These are phyloP conservation scores for Emericellopsis cladophorae DNA, from an alignment of 2,329 filamentous ascomycete species.

Conservation along the genomic window DNA sequence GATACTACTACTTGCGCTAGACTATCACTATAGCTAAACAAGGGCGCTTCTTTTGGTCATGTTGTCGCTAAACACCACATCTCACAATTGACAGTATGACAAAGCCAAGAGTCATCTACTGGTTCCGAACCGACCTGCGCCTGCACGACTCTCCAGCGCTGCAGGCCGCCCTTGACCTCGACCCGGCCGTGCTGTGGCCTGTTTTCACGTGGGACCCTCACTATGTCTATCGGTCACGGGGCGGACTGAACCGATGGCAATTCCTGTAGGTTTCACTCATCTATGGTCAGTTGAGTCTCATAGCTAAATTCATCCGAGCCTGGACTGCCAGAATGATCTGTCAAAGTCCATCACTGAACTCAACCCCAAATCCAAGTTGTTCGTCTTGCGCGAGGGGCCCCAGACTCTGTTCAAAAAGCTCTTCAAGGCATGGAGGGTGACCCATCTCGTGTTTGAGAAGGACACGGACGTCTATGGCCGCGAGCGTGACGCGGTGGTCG, in stretches of 20 bases:
- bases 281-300: background rate
- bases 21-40: too few relatives aligned
- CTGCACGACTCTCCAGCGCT: constrained; percentile 68
- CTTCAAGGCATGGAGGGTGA: constrained; percentile 61
- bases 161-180: constrained; percentile 56
- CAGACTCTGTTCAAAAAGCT: constrained; percentile 60
- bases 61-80: too few relatives aligned
- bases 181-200: constrained; percentile 57
- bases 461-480: constrained; percentile 64
- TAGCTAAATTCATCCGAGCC: constrained; percentile 19
- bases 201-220: constrained; percentile 75
- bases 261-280: constrained; percentile 37
- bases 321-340: constrained; percentile 63
- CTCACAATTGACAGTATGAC: constrained; percentile 10
- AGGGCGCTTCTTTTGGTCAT: too few relatives aligned
- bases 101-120: constrained; percentile 48
- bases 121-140: constrained; percentile 68
- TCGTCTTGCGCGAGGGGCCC: constrained; percentile 59
- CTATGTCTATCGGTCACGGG: constrained; percentile 61
- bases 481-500: constrained; percentile 48
- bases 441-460: constrained; percentile 67
- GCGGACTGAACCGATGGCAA: constrained; percentile 62
- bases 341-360: constrained; percentile 53
- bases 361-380: constrained; percentile 59
- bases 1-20: too few relatives aligned